Evolutionary conservation across 805 yeast species (phyloP).

Genomic region (Zygotorulaspora chibaensis): DNA sequence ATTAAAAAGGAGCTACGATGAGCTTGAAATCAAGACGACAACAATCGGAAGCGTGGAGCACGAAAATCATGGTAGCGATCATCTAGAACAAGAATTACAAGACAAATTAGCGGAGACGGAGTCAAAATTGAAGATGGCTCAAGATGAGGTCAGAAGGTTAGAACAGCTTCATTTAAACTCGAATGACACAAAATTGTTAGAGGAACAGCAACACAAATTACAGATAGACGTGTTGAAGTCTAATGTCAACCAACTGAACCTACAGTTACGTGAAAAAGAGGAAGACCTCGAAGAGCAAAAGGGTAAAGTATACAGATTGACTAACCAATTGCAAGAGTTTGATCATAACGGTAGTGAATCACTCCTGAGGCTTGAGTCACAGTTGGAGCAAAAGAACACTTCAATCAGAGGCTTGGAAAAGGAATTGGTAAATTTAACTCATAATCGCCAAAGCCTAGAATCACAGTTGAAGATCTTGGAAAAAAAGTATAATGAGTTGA

Average conservation of each 20-base stretch:
- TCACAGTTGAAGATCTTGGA: conserved; percentile 1
- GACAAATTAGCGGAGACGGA: conserved; percentile 4
- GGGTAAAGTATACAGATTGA: conserved; percentile 15
- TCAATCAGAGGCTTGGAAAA: conserved; percentile 7
- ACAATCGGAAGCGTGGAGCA: conserved; percentile 3
- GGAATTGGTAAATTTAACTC: conserved; percentile 4
- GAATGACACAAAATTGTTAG: conserved; percentile 6
- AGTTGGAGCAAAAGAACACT: conserved; percentile 11
- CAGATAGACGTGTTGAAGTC: conserved; percentile 11
- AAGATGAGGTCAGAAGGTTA: conserved; percentile 6
- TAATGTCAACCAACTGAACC: conserved; percentile 12
- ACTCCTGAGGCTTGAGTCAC: conserved; percentile 12
- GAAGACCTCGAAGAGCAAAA: conserved; percentile 11
- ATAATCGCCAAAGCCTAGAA: conserved; percentile 6
- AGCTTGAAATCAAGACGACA: conserved; percentile 10
- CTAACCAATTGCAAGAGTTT: conserved; percentile 16
- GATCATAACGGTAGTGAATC: conserved; percentile 18
- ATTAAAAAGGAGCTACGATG: conserved; percentile 15
- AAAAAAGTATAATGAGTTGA: not conserved
- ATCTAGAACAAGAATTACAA: conserved; percentile 2
- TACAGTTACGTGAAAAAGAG: conserved; percentile 14
- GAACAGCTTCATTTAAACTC: conserved; percentile 13
- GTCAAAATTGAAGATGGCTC: conserved; percentile 5
- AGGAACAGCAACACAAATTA: conserved; percentile 11
- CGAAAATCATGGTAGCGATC: not conserved